Evolutionary conservation across 176 grass and related monocot genomes (phyloP).

Genomic region (Secale cereale): DNA sequence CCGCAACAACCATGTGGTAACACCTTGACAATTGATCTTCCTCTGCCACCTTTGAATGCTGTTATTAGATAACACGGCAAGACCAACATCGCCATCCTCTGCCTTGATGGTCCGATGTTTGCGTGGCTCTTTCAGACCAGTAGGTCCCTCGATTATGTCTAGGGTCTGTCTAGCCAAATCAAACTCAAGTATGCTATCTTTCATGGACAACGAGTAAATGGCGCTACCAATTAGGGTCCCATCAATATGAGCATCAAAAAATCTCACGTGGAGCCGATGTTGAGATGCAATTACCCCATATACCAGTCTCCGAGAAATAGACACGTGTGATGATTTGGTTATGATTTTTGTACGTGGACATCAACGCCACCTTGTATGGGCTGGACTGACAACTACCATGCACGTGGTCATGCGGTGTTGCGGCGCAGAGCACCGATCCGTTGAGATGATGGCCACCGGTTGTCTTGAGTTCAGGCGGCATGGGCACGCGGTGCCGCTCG

Average conservation of each 20-base stretch:
- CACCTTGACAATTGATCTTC: too few relatives aligned
- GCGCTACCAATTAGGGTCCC: not conserved
- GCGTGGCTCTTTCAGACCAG: accelerated
- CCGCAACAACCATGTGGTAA: too few relatives aligned
- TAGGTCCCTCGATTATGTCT: not conserved
- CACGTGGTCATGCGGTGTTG: not conserved
- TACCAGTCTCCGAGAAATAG: not conserved
- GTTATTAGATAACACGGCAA: not conserved
- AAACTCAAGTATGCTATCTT: not conserved
- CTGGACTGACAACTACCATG: too few relatives aligned
- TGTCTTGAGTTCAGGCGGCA: too few relatives aligned
- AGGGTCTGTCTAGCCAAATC: not conserved
- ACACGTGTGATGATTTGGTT: not conserved
- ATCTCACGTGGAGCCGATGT: not conserved
- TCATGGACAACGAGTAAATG: not conserved
- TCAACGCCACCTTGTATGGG: too few relatives aligned
- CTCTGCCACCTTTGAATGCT: not conserved
- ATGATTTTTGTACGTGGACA: too few relatives aligned
- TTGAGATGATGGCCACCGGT: too few relatives aligned
- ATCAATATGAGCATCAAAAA: not conserved
- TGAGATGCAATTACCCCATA: not conserved
- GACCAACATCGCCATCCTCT: not conserved
- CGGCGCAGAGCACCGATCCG: too few relatives aligned
- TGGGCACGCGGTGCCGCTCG: too few relatives aligned
- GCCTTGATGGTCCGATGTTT: not conserved